phyloP scores from a whole-genome alignment of 129 eudicot genomes.

The Gnaphalium uliginosum region DNA sequence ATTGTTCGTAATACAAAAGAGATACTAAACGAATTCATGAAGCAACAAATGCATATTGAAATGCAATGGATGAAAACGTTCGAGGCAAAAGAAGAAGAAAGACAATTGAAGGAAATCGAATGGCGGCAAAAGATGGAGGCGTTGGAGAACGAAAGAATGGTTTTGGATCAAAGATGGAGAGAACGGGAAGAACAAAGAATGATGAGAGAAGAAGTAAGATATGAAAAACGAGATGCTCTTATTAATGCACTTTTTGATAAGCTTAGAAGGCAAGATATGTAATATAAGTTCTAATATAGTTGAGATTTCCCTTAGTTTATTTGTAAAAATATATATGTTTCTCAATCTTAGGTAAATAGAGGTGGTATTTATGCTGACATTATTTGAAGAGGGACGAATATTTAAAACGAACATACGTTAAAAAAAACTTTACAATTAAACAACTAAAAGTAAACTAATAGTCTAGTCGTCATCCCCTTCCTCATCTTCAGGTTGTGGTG shows the following conservation, averaged over 20 bases:
- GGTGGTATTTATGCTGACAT: no score
- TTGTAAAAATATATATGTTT: neutral
- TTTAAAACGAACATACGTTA: no score
- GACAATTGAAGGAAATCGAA: conserved; percentile 65
- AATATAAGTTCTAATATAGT: neutral
- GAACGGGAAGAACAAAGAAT: conserved; percentile 75
- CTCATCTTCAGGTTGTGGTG: no score
- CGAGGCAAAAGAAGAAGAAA: conserved; percentile 79
- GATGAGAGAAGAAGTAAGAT: conserved; percentile 69
- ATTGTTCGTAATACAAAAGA: conserved; percentile 35
- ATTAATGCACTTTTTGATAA: conserved; percentile 54
- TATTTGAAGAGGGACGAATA: no score
- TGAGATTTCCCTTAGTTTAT: neutral
- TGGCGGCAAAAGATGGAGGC: conserved; percentile 80
- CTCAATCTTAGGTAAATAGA: no score
- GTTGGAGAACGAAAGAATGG: conserved; percentile 63
- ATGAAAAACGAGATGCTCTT: conserved; percentile 75
- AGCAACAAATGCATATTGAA: conserved; percentile 69
- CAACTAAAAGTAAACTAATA: no score
- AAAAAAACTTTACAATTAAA: no score
- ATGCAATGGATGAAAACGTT: conserved; percentile 60
- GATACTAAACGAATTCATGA: conserved; percentile 74
- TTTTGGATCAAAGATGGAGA: conserved; percentile 72
- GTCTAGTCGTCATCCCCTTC: no score
- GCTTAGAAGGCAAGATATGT: conserved; percentile 53